phyloP scores from a whole-genome alignment of 139 green algal genomes.

The Raphidocelis subcapitata region DNA sequence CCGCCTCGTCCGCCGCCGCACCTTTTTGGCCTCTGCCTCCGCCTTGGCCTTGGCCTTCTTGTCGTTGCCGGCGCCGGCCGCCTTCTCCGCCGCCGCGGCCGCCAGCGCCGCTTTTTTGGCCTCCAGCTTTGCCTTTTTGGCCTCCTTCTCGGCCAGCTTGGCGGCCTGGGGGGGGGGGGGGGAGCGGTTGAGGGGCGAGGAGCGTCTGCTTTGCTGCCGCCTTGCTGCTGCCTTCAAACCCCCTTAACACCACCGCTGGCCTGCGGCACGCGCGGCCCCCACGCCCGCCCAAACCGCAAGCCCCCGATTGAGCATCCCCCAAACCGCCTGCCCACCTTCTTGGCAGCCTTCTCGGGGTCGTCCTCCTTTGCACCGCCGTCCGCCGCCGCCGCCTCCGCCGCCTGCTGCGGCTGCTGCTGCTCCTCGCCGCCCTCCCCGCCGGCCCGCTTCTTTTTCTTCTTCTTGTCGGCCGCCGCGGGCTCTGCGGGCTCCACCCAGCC shows the following conservation, averaged over 20 bases:
- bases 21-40: slow-evolving; percentile 83
- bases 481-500: slow-evolving; percentile 44
- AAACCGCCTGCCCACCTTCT: slow-evolving; percentile 63
- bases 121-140: slow-evolving; percentile 56
- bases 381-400: background rate
- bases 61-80: slow-evolving; percentile 30
- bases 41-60: slow-evolving; percentile 79
- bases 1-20: slow-evolving; percentile 4
- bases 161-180: slow-evolving; percentile 48
- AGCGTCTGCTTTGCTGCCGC: too few relatives aligned
- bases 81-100: slow-evolving; percentile 29
- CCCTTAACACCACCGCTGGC: too few relatives aligned
- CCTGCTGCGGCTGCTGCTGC: slow-evolving; percentile 3
- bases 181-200: too few relatives aligned
- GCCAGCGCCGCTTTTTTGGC: slow-evolving; percentile 39
- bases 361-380: slow-evolving; percentile 8
- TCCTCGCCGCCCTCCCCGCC: slow-evolving; percentile 15
- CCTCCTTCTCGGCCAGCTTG: slow-evolving; percentile 79
- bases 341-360: slow-evolving; percentile 76
- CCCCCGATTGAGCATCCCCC: background rate
- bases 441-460: slow-evolving; percentile 58
- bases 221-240: too few relatives aligned
- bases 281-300: background rate
- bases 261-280: too few relatives aligned
- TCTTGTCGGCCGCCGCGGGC: slow-evolving; percentile 22